A percentile compares a stretch with the other conserved stretches of the same genome.
Conservation (phyloP, 176 grass and related monocot species). For the Oryza nivara region DNA sequence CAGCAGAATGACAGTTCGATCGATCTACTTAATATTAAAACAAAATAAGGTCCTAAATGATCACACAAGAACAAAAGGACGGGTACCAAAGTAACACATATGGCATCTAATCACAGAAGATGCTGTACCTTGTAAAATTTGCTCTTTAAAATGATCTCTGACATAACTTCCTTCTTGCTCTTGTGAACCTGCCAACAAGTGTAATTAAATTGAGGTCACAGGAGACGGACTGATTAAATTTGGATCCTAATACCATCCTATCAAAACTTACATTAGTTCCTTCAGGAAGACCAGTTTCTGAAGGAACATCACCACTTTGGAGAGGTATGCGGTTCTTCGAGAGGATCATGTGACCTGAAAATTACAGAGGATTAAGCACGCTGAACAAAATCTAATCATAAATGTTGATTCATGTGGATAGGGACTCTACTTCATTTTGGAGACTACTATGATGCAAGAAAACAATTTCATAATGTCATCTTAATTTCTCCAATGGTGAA, state of each 20-base stretch:
- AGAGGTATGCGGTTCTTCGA: conserved; percentile 54
- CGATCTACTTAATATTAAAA: background rate
- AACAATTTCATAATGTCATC: background rate
- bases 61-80: background rate
- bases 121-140: conserved; percentile 91
- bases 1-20: background rate
- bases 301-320: conserved; percentile 38
- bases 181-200: conserved; percentile 67
- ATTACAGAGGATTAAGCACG: conserved; percentile 11
- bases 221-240: conserved; percentile 18
- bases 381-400: conserved; percentile 12
- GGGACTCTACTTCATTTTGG: conserved; percentile 14
- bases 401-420: conserved; percentile 25
- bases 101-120: background rate
- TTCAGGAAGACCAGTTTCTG: conserved; percentile 50
- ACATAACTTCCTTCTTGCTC: conserved; percentile 98
- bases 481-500: conserved; percentile 3
- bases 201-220: conserved; percentile 36
- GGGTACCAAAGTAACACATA: background rate
- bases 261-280: conserved; percentile 50
- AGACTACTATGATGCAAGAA: conserved; percentile 15
- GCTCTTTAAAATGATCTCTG: conserved; percentile 93
- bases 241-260: conserved; percentile 18
- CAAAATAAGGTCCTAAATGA: conserved; percentile 21
- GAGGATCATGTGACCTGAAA: conserved; percentile 46